Percentiles rank a stretch among this genome's conserved stretches.
Conservation (phyloP, 305 asterid species). For the Andrographis paniculata region DNA sequence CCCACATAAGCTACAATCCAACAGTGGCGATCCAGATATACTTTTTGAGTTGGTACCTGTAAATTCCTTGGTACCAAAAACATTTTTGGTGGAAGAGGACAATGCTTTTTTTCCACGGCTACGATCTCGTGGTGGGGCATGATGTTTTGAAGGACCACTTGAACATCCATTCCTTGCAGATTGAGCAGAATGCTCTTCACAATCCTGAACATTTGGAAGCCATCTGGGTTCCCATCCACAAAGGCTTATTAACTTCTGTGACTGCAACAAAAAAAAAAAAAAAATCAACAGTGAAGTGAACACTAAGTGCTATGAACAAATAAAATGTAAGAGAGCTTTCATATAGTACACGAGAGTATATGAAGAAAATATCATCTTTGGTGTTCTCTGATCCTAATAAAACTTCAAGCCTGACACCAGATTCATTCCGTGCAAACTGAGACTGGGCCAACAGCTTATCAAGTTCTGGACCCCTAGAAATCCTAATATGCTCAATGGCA, state of each 20-base stretch:
- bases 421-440: slow-evolving; percentile 58
- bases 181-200: slow-evolving; percentile 98
- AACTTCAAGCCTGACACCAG: slow-evolving; percentile 62
- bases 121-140: slow-evolving; percentile 65
- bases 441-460: slow-evolving; percentile 78
- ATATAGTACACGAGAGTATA: slow-evolving; percentile 68
- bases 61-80: slow-evolving; percentile 34
- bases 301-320: slow-evolving; percentile 8
- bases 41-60: slow-evolving; percentile 51
- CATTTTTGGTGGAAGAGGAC: slow-evolving; percentile 60
- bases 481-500: slow-evolving; percentile 71
- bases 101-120: slow-evolving; percentile 73
- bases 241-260: slow-evolving; percentile 89
- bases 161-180: slow-evolving; percentile 90
- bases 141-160: slow-evolving; percentile 56
- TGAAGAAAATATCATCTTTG: slow-evolving; percentile 60
- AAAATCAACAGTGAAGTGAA: slow-evolving; percentile 7
- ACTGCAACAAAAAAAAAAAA: slow-evolving; percentile 39
- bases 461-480: slow-evolving; percentile 71
- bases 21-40: slow-evolving; percentile 75
- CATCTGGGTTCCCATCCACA: slow-evolving; percentile 99
- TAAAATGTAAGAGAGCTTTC: slow-evolving; percentile 16
- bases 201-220: slow-evolving; percentile 98
- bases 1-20: slow-evolving; percentile 99
- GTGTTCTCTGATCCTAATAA: slow-evolving; percentile 48